These are phyloP conservation scores for Excoecaria cochinchinensis DNA, from an alignment of 345 rosid genomes.

Conservation along the genomic window DNA sequence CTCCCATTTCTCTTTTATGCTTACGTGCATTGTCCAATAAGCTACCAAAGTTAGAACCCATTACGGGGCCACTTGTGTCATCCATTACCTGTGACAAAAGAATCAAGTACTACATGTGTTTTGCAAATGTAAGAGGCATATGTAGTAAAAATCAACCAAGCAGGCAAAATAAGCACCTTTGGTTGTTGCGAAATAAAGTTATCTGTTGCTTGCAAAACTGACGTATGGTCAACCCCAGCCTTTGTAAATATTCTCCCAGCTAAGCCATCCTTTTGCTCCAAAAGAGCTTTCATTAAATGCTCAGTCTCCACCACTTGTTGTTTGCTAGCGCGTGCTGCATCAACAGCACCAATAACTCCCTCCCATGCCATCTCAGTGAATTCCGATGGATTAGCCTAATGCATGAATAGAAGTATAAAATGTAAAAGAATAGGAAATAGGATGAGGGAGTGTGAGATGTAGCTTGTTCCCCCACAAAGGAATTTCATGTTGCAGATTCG, in stretches of 20 bases:
- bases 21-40: constrained; percentile 34
- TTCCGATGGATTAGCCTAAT: constrained; percentile 55
- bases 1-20: constrained; percentile 72
- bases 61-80: no score
- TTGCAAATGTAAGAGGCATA: neutral
- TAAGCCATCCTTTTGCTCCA: constrained; percentile 87
- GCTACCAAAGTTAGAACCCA: no score
- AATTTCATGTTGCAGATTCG: no score
- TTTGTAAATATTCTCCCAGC: constrained; percentile 77
- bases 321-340: constrained; percentile 58
- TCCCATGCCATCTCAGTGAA: constrained; percentile 94
- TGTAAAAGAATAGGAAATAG: no score
- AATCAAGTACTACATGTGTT: no score
- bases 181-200: constrained; percentile 67
- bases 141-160: neutral
- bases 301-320: constrained; percentile 80
- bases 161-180: constrained; percentile 32
- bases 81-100: no score
- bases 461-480: no score
- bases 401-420: no score
- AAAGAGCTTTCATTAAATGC: constrained; percentile 87
- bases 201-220: constrained; percentile 64
- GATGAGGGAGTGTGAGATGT: no score
- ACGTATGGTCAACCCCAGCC: constrained; percentile 64
- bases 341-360: constrained; percentile 62